Evolutionary conservation across 2,329 filamentous ascomycete genomes (phyloP).

Genomic region (Apiospora marii): DNA sequence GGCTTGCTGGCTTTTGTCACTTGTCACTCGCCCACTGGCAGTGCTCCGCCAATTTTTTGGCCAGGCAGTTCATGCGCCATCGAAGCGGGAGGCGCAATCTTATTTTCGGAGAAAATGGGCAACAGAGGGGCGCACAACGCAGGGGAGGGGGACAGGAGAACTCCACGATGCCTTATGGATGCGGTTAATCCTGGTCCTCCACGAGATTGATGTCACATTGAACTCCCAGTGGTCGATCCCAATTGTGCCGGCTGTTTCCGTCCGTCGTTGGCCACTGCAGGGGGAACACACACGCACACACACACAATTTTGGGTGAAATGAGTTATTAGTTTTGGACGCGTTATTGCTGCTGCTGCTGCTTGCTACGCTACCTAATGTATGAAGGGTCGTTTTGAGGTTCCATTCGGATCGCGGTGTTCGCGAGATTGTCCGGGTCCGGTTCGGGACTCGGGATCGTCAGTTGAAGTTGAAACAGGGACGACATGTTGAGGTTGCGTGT

Average conservation of each 20-base stretch:
- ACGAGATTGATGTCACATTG: conserved; percentile 14
- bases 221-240: background rate
- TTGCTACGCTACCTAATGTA: background rate
- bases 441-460: background rate
- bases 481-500: background rate
- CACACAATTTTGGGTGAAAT: background rate
- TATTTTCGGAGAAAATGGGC: conserved; percentile 13
- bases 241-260: conserved; percentile 7
- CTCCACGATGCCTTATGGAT: conserved; percentile 8
- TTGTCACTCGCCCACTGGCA: background rate
- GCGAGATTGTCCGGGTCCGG: background rate
- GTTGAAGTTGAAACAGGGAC: background rate
- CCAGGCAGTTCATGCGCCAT: background rate
- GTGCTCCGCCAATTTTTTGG: background rate
- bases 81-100: conserved; percentile 16
- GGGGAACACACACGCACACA: background rate
- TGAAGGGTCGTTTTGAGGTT: background rate
- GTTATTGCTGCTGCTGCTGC: background rate
- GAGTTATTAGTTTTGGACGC: background rate
- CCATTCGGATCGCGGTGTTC: background rate
- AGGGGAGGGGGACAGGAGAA: background rate
- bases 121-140: background rate
- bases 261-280: background rate
- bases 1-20: too few relatives aligned
- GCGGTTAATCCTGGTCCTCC: conserved; percentile 6